A percentile compares a stretch with the other conserved stretches of the same genome.
Conservation (phyloP, 2,329 filamentous ascomycete species). For the Colletotrichum sp. region DNA sequence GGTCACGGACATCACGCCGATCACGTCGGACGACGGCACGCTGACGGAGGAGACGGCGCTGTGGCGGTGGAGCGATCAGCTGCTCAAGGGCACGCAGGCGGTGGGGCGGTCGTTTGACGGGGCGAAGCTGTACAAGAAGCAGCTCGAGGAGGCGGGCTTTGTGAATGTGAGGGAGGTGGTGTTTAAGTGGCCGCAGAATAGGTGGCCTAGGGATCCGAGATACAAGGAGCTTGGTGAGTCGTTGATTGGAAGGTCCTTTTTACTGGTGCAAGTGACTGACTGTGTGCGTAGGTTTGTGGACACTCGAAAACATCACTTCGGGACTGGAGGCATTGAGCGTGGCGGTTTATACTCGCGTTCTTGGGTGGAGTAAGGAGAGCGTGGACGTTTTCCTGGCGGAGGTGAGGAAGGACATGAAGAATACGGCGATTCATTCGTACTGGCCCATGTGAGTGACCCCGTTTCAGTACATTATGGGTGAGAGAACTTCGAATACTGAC, state of each 20-base stretch:
- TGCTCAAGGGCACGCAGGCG: background rate
- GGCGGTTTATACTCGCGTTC: constrained; percentile 29
- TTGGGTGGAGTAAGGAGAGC: constrained; percentile 29
- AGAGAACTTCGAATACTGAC: no score
- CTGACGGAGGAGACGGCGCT: constrained; percentile 23
- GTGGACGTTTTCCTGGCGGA: constrained; percentile 27
- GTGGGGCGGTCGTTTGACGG: constrained; percentile 35
- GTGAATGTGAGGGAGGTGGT: constrained; percentile 49
- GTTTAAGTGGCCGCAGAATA: constrained; percentile 50
- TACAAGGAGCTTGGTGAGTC: constrained; percentile 49
- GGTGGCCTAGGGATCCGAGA: constrained; percentile 51
- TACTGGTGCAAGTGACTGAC: background rate
- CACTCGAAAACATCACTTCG: constrained; percentile 22
- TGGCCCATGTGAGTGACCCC: constrained; percentile 7
- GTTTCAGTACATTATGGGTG: no score
- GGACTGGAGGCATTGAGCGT: constrained; percentile 31
- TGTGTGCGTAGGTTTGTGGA: constrained; percentile 23
- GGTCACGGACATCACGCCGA: constrained; percentile 44
- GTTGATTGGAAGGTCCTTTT: background rate
- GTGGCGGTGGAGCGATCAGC: background rate
- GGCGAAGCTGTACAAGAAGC: constrained; percentile 35
- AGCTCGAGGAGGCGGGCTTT: constrained; percentile 54
- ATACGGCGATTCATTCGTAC: constrained; percentile 27
- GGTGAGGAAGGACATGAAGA: constrained; percentile 29
- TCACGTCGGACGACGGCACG: constrained; percentile 48